Evolutionary conservation across 441 rosid genomes (phyloP).

Genomic region (Kokia cookei): DNA sequence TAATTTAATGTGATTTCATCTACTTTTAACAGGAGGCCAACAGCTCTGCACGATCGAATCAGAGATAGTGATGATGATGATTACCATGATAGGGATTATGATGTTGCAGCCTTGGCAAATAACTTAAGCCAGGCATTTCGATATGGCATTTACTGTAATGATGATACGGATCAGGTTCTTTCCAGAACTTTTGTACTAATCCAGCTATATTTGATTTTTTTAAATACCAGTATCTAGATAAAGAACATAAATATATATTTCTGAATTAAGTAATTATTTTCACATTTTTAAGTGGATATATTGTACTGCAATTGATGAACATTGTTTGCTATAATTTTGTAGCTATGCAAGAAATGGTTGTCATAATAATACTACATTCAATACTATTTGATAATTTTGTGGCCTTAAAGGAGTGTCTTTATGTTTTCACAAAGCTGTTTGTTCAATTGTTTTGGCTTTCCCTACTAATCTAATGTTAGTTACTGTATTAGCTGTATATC

Average conservation of each 20-base stretch:
- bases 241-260: neutral
- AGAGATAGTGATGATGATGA: constrained; percentile 98
- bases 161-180: constrained; percentile 77
- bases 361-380: neutral
- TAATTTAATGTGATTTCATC: constrained; percentile 7
- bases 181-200: constrained; percentile 9
- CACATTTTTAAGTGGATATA: neutral
- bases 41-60: constrained; percentile 71
- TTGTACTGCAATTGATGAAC: neutral
- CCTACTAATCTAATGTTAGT: neutral
- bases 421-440: neutral
- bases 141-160: constrained; percentile 78
- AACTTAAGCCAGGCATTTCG: constrained; percentile 89
- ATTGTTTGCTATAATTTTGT: neutral
- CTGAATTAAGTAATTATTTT: neutral
- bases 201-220: neutral
- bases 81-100: constrained; percentile 92
- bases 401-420: neutral
- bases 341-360: neutral
- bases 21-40: constrained; percentile 69
- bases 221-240: neutral
- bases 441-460: neutral
- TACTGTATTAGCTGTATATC: neutral
- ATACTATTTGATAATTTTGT: neutral
- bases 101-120: constrained; percentile 93